Evolutionary conservation across 2,329 filamentous ascomycete species (phyloP).

Genomic region (Calonectria crousiana): DNA sequence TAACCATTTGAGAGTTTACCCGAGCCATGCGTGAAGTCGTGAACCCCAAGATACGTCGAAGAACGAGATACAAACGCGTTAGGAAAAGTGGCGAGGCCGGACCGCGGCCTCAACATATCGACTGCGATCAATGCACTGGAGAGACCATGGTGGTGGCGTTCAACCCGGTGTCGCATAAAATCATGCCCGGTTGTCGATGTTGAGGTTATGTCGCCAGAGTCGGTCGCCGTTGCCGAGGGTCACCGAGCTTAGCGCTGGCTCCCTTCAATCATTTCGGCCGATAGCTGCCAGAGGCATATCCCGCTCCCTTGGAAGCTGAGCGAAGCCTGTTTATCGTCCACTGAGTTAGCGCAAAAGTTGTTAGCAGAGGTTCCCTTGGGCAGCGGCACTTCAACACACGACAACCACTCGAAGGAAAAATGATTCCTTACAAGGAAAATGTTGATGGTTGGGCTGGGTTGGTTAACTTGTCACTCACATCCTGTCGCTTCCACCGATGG

Average conservation of each 20-base stretch:
- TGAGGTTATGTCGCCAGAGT: conserved; percentile 41
- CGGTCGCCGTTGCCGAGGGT: conserved; percentile 38
- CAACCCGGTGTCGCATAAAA: conserved; percentile 33
- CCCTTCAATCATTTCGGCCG: conserved; percentile 49
- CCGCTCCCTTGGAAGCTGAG: conserved; percentile 81
- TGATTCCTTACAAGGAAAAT: conserved; percentile 88
- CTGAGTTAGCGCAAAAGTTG: conserved; percentile 82
- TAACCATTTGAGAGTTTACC: conserved; percentile 44
- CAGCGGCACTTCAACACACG: conserved; percentile 77
- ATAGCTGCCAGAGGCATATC: conserved; percentile 55
- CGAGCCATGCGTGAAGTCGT: conserved; percentile 56
- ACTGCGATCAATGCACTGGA: conserved; percentile 42
- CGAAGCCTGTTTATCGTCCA: conserved; percentile 87
- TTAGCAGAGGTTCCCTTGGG: conserved; percentile 78
- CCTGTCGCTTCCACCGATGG: conserved; percentile 86
- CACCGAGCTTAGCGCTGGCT: conserved; percentile 30
- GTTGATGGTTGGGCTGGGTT: conserved; percentile 50
- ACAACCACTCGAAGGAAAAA: conserved; percentile 82
- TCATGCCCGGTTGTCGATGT: conserved; percentile 45
- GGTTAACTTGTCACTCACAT: conserved; percentile 85
- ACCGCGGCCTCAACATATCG: conserved; percentile 42
- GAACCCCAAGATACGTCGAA: conserved; percentile 53
- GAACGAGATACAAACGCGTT: conserved; percentile 56
- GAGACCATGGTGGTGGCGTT: conserved; percentile 32
- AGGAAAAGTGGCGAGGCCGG: conserved; percentile 46